These are phyloP conservation scores for Omphalea diandra DNA, from an alignment of 441 rosid species.

Conservation along the genomic window DNA sequence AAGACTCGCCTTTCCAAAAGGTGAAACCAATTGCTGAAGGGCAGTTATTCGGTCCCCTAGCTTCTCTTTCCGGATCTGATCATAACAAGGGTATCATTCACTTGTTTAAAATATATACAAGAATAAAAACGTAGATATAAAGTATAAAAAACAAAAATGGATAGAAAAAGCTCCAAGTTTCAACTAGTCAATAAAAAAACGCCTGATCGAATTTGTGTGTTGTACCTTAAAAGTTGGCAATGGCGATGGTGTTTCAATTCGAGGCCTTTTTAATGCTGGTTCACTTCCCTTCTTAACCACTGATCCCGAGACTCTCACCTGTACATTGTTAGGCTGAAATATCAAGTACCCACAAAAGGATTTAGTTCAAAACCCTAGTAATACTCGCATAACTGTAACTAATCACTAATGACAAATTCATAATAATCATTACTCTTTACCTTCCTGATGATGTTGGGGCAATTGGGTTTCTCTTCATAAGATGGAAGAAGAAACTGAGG, in stretches of 20 bases:
- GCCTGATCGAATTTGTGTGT: slow-evolving; percentile 1
- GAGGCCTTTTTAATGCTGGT: slow-evolving; percentile 56
- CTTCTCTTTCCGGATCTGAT: slow-evolving; percentile 97
- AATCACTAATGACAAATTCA: too few relatives aligned
- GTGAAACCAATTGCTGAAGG: slow-evolving; percentile 99
- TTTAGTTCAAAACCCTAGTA: slow-evolving; percentile 14
- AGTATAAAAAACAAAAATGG: background rate
- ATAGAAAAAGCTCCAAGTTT: slow-evolving; percentile 8
- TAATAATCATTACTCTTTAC: slow-evolving; percentile 25
- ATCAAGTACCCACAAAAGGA: background rate
- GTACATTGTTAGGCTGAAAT: slow-evolving; percentile 38
- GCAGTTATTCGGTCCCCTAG: slow-evolving; percentile 99
- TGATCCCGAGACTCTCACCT: slow-evolving; percentile 38
- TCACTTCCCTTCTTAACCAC: slow-evolving; percentile 55
- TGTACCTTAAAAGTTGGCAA: slow-evolving; percentile 88
- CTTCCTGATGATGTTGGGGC: slow-evolving; percentile 30
- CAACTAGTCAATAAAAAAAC: slow-evolving; percentile 3
- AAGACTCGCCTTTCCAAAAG: slow-evolving; percentile 92
- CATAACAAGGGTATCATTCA: slow-evolving; percentile 19
- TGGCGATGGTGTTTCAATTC: slow-evolving; percentile 81
- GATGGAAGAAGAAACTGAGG: slow-evolving; percentile 31
- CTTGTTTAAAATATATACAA: slow-evolving; percentile 1
- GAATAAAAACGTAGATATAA: too few relatives aligned
- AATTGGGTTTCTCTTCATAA: slow-evolving; percentile 36
- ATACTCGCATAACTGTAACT: background rate